Conservation (phyloP, 257 asterid genomes). For the Fraxinus quadrangulata region DNA sequence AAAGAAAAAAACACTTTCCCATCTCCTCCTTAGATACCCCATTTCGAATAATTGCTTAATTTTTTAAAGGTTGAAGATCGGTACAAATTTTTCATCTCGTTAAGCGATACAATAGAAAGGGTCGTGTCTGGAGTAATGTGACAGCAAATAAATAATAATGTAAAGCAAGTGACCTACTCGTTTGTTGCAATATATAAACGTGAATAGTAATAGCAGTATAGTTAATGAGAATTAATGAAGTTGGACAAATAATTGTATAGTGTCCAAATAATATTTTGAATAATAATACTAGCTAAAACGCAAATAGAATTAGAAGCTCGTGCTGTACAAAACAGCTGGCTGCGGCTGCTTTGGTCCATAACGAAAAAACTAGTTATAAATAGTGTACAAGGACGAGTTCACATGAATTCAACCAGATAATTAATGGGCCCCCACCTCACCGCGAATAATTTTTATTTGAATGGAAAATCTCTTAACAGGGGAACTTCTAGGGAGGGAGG, state of each 20-base stretch:
- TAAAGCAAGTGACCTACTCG: neutral
- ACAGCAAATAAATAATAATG: neutral
- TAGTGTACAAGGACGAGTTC: conserved; percentile 53
- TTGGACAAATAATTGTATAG: neutral
- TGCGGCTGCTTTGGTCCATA: conserved; percentile 12
- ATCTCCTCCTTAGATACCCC: too few relatives aligned
- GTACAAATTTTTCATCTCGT: too few relatives aligned
- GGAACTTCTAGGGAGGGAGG: conserved; percentile 49
- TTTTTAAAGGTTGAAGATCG: too few relatives aligned
- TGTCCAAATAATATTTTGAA: neutral
- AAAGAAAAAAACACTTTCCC: too few relatives aligned
- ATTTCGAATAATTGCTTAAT: too few relatives aligned
- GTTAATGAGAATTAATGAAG: neutral
- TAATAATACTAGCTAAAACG: conserved; percentile 17
- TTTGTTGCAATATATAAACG: neutral
- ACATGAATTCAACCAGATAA: conserved; percentile 73
- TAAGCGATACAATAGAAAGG: neutral
- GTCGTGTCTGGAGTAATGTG: neutral
- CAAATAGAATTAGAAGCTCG: conserved; percentile 29
- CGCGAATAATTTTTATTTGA: conserved; percentile 27
- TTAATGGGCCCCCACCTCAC: conserved; percentile 45
- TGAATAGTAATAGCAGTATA: neutral
- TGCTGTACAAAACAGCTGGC: conserved; percentile 43
- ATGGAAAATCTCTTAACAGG: conserved; percentile 51
- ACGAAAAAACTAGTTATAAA: neutral